These are phyloP conservation scores for Botrytis medusae DNA, from an alignment of 2,329 filamentous ascomycete genomes.

Conservation along the genomic window DNA sequence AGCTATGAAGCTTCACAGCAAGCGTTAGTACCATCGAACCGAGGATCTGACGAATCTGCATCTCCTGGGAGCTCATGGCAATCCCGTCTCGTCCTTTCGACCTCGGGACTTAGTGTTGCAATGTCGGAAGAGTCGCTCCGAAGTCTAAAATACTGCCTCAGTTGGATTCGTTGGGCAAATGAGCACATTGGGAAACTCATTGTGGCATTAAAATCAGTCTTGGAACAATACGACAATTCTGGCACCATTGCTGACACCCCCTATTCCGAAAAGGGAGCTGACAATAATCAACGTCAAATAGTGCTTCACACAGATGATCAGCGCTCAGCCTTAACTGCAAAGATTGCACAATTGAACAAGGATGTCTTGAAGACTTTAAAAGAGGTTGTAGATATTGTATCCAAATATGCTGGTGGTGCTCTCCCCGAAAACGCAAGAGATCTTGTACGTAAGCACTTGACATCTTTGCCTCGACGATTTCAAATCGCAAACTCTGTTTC, in stretches of 20 bases:
- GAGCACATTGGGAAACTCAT: conserved; percentile 76
- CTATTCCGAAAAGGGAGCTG: conserved; percentile 23
- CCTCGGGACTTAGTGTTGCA: conserved; percentile 84
- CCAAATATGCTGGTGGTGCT: conserved; percentile 86
- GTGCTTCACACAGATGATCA: conserved; percentile 35
- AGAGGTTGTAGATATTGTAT: conserved; percentile 79
- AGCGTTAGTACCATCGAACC: conserved; percentile 39
- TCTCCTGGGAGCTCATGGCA: conserved; percentile 60
- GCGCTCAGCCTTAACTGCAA: conserved; percentile 34
- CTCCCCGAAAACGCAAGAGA: conserved; percentile 84
- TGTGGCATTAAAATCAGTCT: conserved; percentile 66
- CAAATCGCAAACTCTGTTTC: conserved; percentile 62
- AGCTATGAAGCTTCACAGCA: conserved; percentile 64
- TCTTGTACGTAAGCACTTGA: conserved; percentile 80
- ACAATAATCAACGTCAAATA: conserved; percentile 30
- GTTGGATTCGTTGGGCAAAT: conserved; percentile 78
- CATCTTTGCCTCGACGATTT: conserved; percentile 81
- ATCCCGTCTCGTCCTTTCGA: conserved; percentile 82
- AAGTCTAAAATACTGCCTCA: conserved; percentile 80
- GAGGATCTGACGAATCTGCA: conserved; percentile 33
- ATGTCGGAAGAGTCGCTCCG: conserved; percentile 86
- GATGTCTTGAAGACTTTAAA: conserved; percentile 79
- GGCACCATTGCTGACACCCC: conserved; percentile 31
- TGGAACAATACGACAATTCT: conserved; percentile 74
- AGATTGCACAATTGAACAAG: conserved; percentile 64